These are phyloP conservation scores for Protomyces inouyei DNA, from an alignment of 1,139 yeast genomes.

Conservation along the genomic window DNA sequence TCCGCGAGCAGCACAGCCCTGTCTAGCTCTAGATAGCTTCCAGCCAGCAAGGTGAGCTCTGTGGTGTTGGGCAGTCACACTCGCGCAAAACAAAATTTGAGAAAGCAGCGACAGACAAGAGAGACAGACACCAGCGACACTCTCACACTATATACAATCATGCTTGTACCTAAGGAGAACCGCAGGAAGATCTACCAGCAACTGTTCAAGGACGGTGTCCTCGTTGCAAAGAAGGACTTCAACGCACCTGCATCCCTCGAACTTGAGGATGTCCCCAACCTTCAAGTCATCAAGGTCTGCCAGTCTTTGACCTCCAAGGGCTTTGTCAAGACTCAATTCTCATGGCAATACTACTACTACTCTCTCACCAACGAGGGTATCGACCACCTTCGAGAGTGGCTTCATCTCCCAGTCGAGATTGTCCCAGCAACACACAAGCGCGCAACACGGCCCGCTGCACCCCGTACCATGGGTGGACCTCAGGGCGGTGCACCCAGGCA, in stretches of 20 bases:
- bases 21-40: neutral
- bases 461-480: constrained; percentile 28
- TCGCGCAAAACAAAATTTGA: neutral
- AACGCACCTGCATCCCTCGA: constrained; percentile 97
- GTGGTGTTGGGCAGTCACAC: neutral
- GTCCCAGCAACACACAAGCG: constrained; percentile 98
- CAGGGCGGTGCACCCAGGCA: constrained; percentile 21
- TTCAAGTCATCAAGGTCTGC: constrained; percentile 97
- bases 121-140: neutral
- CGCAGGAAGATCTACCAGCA: constrained; percentile 29
- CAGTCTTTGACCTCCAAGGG: constrained; percentile 99
- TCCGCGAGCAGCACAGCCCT: neutral
- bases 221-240: constrained; percentile 52
- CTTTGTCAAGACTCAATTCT: constrained; percentile 98
- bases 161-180: constrained; percentile 30
- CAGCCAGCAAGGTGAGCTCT: neutral
- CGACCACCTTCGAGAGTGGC: constrained; percentile 95
- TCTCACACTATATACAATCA: neutral
- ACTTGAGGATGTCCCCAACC: constrained; percentile 47
- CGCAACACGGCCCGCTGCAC: constrained; percentile 49
- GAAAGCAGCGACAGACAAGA: neutral
- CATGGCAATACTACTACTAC: constrained; percentile 99
- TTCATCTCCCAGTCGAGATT: constrained; percentile 97
- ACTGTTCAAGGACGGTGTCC: constrained; percentile 30
- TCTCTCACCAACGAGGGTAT: constrained; percentile 99